phyloP scores from a whole-genome alignment of 345 rosid genomes.

The Clarkia xantiana region DNA sequence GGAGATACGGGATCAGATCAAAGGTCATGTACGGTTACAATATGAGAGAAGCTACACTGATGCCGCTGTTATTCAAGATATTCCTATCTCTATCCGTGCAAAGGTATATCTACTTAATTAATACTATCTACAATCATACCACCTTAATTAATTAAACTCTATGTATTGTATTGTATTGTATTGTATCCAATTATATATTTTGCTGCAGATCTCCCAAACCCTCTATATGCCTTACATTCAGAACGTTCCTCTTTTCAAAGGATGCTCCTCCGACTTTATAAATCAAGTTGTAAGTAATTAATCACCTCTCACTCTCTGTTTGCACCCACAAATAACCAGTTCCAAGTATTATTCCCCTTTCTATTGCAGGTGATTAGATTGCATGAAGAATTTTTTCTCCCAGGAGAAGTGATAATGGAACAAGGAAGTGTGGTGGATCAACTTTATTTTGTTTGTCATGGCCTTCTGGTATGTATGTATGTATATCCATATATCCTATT shows the following conservation, averaged over 20 bases:
- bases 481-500: too few relatives aligned
- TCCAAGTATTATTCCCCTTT: too few relatives aligned
- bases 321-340: too few relatives aligned
- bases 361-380: constrained; percentile 48
- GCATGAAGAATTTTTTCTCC: constrained; percentile 95
- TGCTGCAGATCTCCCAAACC: constrained; percentile 50
- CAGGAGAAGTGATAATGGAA: constrained; percentile 87
- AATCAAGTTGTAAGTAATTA: constrained; percentile 79
- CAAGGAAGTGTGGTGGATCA: constrained; percentile 88
- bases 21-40: constrained; percentile 64
- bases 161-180: too few relatives aligned
- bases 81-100: constrained; percentile 82
- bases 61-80: constrained; percentile 63
- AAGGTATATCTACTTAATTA: constrained; percentile 51
- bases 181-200: background rate
- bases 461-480: constrained; percentile 42
- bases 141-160: too few relatives aligned
- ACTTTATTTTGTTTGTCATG: constrained; percentile 83
- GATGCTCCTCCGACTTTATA: constrained; percentile 71
- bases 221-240: constrained; percentile 50
- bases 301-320: background rate
- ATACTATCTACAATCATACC: too few relatives aligned
- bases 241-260: constrained; percentile 47
- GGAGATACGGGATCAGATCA: constrained; percentile 60
- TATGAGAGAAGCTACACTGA: constrained; percentile 78